Conservation (phyloP, 805 yeast genomes). For the Candida hungchunana region DNA sequence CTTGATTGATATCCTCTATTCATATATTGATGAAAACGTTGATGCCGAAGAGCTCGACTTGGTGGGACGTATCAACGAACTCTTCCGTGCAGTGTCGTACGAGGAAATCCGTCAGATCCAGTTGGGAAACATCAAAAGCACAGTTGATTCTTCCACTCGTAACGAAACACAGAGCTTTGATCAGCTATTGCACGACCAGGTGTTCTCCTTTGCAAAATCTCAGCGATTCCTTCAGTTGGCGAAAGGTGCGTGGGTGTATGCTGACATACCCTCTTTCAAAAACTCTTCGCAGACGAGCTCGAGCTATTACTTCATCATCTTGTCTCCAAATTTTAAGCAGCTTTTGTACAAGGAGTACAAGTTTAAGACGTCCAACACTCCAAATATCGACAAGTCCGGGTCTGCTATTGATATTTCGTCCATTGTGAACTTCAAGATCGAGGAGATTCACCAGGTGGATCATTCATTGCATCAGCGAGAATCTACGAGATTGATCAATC, state of each 20-base stretch:
- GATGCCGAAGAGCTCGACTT: constrained; percentile 20
- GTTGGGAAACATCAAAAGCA: constrained; percentile 36
- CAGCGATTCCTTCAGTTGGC: constrained; percentile 69
- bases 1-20: constrained; percentile 37
- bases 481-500: constrained; percentile 43
- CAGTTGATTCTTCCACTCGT: constrained; percentile 41
- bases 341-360: constrained; percentile 58
- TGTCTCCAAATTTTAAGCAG: constrained; percentile 64
- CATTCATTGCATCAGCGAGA: constrained; percentile 36
- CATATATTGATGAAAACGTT: constrained; percentile 25
- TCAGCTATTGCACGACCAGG: constrained; percentile 48
- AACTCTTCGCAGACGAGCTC: constrained; percentile 22
- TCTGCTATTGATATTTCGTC: constrained; percentile 47
- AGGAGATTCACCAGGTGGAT: constrained; percentile 44
- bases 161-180: constrained; percentile 45
- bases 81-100: constrained; percentile 40
- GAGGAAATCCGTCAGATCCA: constrained; percentile 53
- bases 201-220: constrained; percentile 65
- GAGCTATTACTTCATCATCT: constrained; percentile 49
- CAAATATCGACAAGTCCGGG: constrained; percentile 57
- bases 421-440: constrained; percentile 46
- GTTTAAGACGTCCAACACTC: constrained; percentile 41
- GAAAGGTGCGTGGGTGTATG: constrained; percentile 77
- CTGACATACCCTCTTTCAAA: constrained; percentile 46
- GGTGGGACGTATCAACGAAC: constrained; percentile 43